Percentiles rank a stretch among this genome's conserved stretches.
Conservation (phyloP, 2,329 filamentous ascomycete species). For the Aureobasidium subglaciale region DNA sequence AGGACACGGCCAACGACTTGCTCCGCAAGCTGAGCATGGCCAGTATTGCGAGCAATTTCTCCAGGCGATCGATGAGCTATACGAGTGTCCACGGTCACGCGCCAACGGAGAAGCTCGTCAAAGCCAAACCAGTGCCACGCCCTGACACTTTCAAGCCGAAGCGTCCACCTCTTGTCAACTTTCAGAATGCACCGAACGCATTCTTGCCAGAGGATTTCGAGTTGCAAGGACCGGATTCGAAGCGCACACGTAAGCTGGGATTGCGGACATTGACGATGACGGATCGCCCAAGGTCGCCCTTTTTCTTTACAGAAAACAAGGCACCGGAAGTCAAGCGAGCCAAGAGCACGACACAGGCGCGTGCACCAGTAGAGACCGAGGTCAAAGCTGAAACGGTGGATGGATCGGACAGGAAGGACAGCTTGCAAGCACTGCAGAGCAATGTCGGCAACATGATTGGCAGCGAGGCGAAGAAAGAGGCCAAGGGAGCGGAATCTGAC, state of each 20-base stretch:
- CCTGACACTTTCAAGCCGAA: constrained; percentile 3
- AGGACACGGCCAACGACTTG: constrained; percentile 73
- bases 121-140: constrained; percentile 8
- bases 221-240: constrained; percentile 21
- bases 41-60: constrained; percentile 70
- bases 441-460: background rate
- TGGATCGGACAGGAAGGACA: constrained; percentile 1
- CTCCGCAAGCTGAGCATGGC: constrained; percentile 83
- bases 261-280: constrained; percentile 17
- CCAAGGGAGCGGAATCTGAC: constrained; percentile 24
- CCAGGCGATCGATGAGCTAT: constrained; percentile 60
- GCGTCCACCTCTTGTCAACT: constrained; percentile 33
- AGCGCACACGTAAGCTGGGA: constrained; percentile 14
- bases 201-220: constrained; percentile 45
- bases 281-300: constrained; percentile 16
- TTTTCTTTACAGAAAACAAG: constrained; percentile 17
- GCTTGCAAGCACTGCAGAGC: background rate
- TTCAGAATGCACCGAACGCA: constrained; percentile 41
- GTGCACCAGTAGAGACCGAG: background rate
- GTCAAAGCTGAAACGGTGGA: constrained; percentile 7
- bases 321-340: constrained; percentile 12
- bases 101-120: background rate
- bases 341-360: constrained; percentile 7
- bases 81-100: constrained; percentile 31
- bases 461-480: constrained; percentile 22